phyloP scores from a whole-genome alignment of 1,284 basidiomycete genomes.

The Tylopilus orsonianus region DNA sequence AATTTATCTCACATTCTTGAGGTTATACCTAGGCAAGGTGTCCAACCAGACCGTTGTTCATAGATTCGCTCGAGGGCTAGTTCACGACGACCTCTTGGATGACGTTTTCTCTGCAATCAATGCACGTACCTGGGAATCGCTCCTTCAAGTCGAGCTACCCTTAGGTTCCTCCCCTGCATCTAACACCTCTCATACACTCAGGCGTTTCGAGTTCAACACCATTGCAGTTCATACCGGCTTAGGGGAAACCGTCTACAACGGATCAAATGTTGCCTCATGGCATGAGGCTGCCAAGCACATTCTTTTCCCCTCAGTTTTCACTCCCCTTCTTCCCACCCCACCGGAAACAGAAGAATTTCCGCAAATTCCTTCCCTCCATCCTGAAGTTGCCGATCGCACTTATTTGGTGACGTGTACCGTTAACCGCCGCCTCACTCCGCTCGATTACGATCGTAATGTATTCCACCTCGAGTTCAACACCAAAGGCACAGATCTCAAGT shows the following conservation, averaged over 20 bases:
- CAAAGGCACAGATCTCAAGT: slow-evolving; percentile 89
- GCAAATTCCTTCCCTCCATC: slow-evolving; percentile 72
- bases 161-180: slow-evolving; percentile 14
- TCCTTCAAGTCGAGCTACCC: slow-evolving; percentile 51
- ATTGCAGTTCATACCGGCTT: slow-evolving; percentile 59
- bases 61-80: slow-evolving; percentile 47
- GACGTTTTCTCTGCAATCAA: slow-evolving; percentile 49
- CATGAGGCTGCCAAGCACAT: slow-evolving; percentile 88
- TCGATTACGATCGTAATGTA: slow-evolving; percentile 96
- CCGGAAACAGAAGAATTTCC: slow-evolving; percentile 44
- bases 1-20: slow-evolving; percentile 64
- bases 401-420: slow-evolving; percentile 93
- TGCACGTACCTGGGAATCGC: slow-evolving; percentile 54
- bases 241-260: slow-evolving; percentile 57
- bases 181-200: slow-evolving; percentile 40
- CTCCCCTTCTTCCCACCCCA: slow-evolving; percentile 42
- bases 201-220: slow-evolving; percentile 68
- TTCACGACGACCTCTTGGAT: slow-evolving; percentile 42
- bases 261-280: slow-evolving; percentile 71
- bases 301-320: slow-evolving; percentile 82
- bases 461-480: slow-evolving; percentile 99
- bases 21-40: slow-evolving; percentile 65
- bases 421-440: slow-evolving; percentile 92
- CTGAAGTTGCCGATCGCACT: slow-evolving; percentile 87
- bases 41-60: slow-evolving; percentile 55